Percentiles rank a stretch among this genome's conserved stretches.
These are phyloP conservation scores for Peronospora belbahrii DNA, from an alignment of 352 stramenopile genomes.

Conservation along the genomic window DNA sequence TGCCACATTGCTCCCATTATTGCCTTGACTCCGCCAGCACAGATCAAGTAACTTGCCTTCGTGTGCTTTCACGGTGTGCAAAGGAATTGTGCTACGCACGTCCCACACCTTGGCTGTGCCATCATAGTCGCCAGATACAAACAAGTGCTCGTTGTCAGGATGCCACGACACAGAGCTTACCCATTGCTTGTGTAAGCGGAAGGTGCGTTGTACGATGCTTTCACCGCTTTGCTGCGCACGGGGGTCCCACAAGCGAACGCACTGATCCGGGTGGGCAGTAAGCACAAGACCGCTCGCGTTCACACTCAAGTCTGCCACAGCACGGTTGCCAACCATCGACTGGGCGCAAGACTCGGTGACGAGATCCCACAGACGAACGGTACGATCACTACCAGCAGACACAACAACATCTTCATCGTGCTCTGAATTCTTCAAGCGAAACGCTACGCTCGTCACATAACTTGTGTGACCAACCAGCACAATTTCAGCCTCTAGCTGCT, in stretches of 20 bases:
- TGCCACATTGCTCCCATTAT: constrained; percentile 20
- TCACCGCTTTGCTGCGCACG: constrained; percentile 58
- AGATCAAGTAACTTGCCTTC: constrained; percentile 65
- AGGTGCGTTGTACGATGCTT: constrained; percentile 68
- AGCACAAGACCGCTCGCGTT: constrained; percentile 56
- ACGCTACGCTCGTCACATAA: constrained; percentile 64
- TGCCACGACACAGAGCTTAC: constrained; percentile 74
- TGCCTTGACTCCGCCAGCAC: constrained; percentile 41
- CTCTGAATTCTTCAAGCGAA: constrained; percentile 40
- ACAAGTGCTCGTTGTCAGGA: constrained; percentile 46
- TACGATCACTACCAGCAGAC: constrained; percentile 62
- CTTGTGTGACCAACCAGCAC: constrained; percentile 75
- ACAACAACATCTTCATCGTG: constrained; percentile 45
- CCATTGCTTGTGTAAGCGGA: constrained; percentile 82
- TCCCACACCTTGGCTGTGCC: constrained; percentile 81
- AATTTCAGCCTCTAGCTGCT: constrained; percentile 62
- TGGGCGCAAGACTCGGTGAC: constrained; percentile 65
- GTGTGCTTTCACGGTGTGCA: constrained; percentile 71
- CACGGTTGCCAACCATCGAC: constrained; percentile 66
- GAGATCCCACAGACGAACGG: constrained; percentile 72
- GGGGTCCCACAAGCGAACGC: constrained; percentile 77
- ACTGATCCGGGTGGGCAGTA: constrained; percentile 73
- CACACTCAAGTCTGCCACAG: constrained; percentile 65
- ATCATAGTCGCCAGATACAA: constrained; percentile 72
- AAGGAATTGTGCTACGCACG: constrained; percentile 55